phyloP scores from a whole-genome alignment of 164 flowering plant genomes.

The Kalanchoe fedtschenkoi region DNA sequence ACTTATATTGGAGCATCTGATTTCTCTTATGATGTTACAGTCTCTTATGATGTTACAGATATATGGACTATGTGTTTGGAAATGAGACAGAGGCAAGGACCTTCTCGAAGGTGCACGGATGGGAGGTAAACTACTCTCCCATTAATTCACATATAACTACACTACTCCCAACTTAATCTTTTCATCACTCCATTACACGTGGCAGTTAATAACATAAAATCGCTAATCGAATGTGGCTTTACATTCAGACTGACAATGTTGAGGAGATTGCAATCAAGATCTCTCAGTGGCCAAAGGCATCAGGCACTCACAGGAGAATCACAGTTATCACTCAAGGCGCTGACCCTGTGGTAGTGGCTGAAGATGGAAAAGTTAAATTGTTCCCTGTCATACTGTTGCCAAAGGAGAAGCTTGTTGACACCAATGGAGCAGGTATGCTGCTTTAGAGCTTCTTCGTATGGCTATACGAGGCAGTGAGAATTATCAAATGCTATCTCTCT shows the following conservation, averaged over 20 bases:
- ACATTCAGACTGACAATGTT: conserved; percentile 67
- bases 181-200: background rate
- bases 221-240: background rate
- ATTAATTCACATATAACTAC: background rate
- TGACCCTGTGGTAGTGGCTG: conserved; percentile 90
- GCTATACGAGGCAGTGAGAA: too few relatives aligned
- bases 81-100: conserved; percentile 18
- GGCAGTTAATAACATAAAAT: background rate
- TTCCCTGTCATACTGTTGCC: conserved; percentile 77
- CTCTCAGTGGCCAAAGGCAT: conserved; percentile 71
- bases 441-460: too few relatives aligned
- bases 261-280: conserved; percentile 86
- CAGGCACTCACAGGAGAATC: conserved; percentile 71
- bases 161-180: background rate
- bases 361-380: conserved; percentile 69
- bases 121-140: conserved; percentile 58
- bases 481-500: background rate
- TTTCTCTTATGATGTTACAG: conserved; percentile 1
- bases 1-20: background rate
- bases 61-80: conserved; percentile 70
- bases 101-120: conserved; percentile 78
- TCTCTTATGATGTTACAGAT: conserved; percentile 28
- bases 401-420: conserved; percentile 87
- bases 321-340: conserved; percentile 92
- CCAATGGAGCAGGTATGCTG: conserved; percentile 86